phyloP scores from a whole-genome alignment of 164 flowering plant genomes.

The Hamamelis virginiana region DNA sequence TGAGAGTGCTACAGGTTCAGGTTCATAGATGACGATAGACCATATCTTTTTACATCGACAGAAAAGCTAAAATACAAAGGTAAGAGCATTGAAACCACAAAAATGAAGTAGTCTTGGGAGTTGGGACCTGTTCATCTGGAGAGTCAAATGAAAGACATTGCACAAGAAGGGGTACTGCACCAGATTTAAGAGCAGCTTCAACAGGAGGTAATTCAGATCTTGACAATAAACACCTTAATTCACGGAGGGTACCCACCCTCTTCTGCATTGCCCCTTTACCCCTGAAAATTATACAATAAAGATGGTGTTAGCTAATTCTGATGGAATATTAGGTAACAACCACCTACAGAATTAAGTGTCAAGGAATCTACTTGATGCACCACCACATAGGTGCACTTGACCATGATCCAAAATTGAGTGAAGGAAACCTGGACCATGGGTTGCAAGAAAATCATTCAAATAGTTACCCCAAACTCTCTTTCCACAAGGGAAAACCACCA shows the following conservation, averaged over 20 bases:
- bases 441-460: no score
- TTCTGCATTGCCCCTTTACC: conserved; percentile 86
- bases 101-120: conserved; percentile 11
- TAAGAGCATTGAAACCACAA: no score
- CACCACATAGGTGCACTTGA: not conserved
- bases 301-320: not conserved
- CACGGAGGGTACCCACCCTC: conserved; percentile 66
- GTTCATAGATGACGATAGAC: not conserved
- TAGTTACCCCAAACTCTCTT: not conserved
- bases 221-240: conserved; percentile 78
- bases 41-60: not conserved
- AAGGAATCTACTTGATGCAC: not conserved
- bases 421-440: no score
- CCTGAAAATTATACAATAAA: conserved; percentile 33
- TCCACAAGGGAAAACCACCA: not conserved
- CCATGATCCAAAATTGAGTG: not conserved
- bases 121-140: conserved; percentile 91
- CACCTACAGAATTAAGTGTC: not conserved
- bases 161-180: conserved; percentile 75
- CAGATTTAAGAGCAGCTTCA: conserved; percentile 77
- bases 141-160: conserved; percentile 96
- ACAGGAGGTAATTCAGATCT: conserved; percentile 85
- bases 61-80: not conserved
- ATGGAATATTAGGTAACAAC: not conserved
- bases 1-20: not conserved